Evolutionary conservation across 2,329 filamentous ascomycete genomes (phyloP).

Genomic region (Ilyonectria mors-panacis): DNA sequence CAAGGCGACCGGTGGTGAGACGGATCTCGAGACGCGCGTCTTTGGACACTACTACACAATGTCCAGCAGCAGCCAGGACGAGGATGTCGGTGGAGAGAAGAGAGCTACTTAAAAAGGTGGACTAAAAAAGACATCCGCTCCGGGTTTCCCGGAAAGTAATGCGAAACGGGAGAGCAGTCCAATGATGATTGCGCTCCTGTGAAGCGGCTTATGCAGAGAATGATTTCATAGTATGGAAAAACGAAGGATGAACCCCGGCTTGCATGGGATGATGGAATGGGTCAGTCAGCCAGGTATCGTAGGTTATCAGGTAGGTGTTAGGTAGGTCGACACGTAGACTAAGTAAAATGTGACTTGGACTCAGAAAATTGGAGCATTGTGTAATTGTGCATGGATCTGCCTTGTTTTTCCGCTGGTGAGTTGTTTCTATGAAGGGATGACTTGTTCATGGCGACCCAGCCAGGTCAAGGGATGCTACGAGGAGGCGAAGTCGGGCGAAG

Average conservation of each 20-base stretch:
- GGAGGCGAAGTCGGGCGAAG: too few species aligned
- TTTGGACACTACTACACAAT: slow-evolving; percentile 52
- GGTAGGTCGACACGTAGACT: neutral
- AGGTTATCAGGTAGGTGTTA: neutral
- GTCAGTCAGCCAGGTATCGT: neutral
- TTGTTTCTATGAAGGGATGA: too few species aligned
- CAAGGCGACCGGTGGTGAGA: slow-evolving; percentile 35
- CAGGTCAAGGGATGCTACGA: too few species aligned
- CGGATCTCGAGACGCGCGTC: slow-evolving; percentile 51
- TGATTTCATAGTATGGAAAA: neutral
- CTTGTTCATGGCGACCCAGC: too few species aligned
- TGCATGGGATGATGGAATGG: neutral
- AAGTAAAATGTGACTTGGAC: neutral
- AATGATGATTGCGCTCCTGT: neutral
- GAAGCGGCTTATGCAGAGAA: neutral
- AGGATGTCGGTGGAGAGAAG: slow-evolving; percentile 30
- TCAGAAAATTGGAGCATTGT: neutral
- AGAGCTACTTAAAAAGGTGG: neutral
- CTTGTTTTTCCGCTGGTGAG: too few species aligned
- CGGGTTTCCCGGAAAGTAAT: neutral
- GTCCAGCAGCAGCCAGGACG: slow-evolving; percentile 38
- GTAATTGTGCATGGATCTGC: too few species aligned
- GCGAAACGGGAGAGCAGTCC: neutral
- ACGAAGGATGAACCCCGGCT: neutral
- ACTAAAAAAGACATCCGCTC: neutral